Conservation (phyloP, 352 stramenopile genomes). For the Globisporangium irregulare region DNA sequence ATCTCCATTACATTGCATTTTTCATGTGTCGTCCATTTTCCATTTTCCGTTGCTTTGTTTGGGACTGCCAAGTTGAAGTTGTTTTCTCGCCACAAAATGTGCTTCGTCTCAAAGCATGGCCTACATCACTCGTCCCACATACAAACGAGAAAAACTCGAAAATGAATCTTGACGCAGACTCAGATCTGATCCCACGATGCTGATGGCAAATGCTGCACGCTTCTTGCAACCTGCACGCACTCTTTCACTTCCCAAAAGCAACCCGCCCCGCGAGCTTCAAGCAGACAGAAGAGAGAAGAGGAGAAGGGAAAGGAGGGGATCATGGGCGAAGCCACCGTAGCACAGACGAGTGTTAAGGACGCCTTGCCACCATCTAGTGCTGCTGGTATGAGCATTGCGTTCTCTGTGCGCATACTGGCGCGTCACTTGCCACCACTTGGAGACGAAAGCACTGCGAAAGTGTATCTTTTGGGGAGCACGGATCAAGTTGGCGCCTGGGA, state of each 20-base stretch:
- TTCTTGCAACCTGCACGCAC: background rate
- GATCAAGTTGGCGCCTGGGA: constrained; percentile 65
- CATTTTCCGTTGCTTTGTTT: background rate
- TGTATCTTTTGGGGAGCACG: constrained; percentile 55
- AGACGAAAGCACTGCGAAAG: constrained; percentile 18
- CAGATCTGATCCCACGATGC: constrained; percentile 2
- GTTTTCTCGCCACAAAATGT: background rate
- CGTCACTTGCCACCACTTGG: constrained; percentile 6
- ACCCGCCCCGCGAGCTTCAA: background rate
- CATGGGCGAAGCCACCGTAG: constrained; percentile 4
- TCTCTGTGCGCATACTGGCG: constrained; percentile 34
- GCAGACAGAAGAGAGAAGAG: background rate
- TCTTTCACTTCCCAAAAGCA: constrained; percentile 7
- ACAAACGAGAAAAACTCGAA: background rate
- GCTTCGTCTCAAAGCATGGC: background rate
- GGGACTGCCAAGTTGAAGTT: background rate
- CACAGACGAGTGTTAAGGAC: background rate
- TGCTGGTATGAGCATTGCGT: constrained; percentile 24
- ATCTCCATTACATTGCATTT: no score
- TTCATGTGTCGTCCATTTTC: background rate
- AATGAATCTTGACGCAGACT: constrained; percentile 9
- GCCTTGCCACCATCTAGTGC: background rate
- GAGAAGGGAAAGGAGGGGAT: no score
- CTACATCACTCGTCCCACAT: background rate
- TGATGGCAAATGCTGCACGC: background rate